Evolutionary conservation across 2,329 filamentous ascomycete species (phyloP).

Genomic region (Zarea fungicola): DNA sequence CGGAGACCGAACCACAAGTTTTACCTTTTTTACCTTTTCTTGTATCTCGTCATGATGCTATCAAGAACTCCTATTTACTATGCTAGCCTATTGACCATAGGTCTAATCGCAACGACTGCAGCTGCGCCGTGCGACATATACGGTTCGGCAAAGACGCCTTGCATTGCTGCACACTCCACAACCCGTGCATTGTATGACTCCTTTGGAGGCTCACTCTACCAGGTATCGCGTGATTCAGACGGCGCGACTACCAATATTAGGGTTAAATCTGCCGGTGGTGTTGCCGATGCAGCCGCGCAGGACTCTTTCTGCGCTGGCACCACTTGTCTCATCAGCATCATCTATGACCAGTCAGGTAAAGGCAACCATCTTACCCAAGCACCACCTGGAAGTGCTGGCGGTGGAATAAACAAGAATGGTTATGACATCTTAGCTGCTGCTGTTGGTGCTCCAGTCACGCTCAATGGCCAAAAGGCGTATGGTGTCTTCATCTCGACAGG

Average conservation of each 20-base stretch:
- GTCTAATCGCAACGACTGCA: not conserved
- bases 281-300: constrained; percentile 56
- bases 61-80: not conserved
- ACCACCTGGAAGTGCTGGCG: constrained; percentile 49
- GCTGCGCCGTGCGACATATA: constrained; percentile 59
- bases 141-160: constrained; percentile 49
- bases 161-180: constrained; percentile 57
- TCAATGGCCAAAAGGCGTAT: constrained; percentile 58
- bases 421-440: constrained; percentile 57
- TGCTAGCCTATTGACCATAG: not conserved
- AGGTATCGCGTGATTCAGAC: constrained; percentile 49
- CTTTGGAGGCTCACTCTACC: constrained; percentile 51
- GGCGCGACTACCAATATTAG: constrained; percentile 40
- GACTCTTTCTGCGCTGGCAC: constrained; percentile 56
- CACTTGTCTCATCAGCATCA: constrained; percentile 58
- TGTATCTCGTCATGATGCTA: not conserved
- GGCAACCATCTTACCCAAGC: constrained; percentile 60
- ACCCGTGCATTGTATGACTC: constrained; percentile 55
- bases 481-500: constrained; percentile 58
- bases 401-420: constrained; percentile 50
- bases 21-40: not conserved
- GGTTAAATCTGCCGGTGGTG: constrained; percentile 52
- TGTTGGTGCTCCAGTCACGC: constrained; percentile 53
- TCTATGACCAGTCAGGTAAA: constrained; percentile 61
- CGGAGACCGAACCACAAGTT: no score